A percentile compares a stretch with the other conserved stretches of the same genome.
phyloP scores from a whole-genome alignment of 1,139 yeast species.

The Protomyces inundatus region DNA sequence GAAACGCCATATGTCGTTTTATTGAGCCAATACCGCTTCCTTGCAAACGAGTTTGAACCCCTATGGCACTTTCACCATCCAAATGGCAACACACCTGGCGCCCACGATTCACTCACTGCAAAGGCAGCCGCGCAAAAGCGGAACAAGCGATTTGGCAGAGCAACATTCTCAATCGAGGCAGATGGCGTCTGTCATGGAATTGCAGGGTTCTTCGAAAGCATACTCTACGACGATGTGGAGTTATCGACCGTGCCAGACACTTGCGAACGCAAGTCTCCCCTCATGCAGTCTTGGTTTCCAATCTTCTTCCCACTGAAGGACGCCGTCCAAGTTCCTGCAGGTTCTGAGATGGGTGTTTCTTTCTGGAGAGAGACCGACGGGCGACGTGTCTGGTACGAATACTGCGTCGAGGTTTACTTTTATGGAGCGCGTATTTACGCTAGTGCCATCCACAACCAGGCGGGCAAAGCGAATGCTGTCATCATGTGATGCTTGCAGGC shows the following conservation, averaged over 20 bases:
- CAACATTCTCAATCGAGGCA: slow-evolving; percentile 43
- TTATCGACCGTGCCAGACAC: slow-evolving; percentile 53
- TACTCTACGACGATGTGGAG: slow-evolving; percentile 53
- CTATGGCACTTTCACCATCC: slow-evolving; percentile 58
- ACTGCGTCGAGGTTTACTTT: slow-evolving; percentile 56
- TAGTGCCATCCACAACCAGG: slow-evolving; percentile 45
- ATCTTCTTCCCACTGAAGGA: slow-evolving; percentile 56
- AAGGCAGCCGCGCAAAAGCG: slow-evolving; percentile 29
- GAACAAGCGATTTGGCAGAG: slow-evolving; percentile 38
- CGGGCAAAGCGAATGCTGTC: not conserved
- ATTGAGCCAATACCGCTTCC: slow-evolving; percentile 48
- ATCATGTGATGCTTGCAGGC: not conserved
- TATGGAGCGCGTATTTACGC: slow-evolving; percentile 45
- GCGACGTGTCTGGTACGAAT: slow-evolving; percentile 63
- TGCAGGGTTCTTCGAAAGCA: slow-evolving; percentile 68
- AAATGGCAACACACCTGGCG: slow-evolving; percentile 7
- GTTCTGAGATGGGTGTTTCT: slow-evolving; percentile 49
- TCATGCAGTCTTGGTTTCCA: slow-evolving; percentile 65
- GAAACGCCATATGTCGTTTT: slow-evolving; percentile 60
- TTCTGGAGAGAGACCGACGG: slow-evolving; percentile 45
- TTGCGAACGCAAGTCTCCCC: slow-evolving; percentile 48
- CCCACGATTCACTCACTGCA: slow-evolving; percentile 13
- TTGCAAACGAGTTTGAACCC: slow-evolving; percentile 39
- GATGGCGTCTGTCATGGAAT: slow-evolving; percentile 63
- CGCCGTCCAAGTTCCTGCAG: slow-evolving; percentile 50